Percentiles rank a stretch among this genome's conserved stretches.
Evolutionary conservation across 441 rosid genomes (phyloP).

Genomic region (Adansonia gregorii): DNA sequence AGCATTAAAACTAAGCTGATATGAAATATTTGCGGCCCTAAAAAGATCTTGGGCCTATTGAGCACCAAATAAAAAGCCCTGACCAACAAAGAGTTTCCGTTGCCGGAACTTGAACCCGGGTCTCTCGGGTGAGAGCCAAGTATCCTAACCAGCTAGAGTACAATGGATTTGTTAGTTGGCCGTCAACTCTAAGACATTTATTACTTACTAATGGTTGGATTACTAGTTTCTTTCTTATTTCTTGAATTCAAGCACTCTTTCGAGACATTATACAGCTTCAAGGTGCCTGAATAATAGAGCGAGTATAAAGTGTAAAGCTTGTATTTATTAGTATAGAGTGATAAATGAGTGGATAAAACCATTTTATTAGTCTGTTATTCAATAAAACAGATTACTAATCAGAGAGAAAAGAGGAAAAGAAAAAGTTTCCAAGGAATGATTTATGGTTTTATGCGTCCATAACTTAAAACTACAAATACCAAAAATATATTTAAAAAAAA

Average conservation of each 20-base stretch:
- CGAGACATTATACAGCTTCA: not conserved
- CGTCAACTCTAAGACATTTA: no score
- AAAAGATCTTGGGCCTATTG: not conserved
- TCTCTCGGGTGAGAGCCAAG: slow-evolving; percentile 99
- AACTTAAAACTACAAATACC: not conserved
- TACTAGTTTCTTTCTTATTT: no score
- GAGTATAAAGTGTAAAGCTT: not conserved
- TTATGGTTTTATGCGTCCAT: not conserved
- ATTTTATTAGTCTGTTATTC: no score
- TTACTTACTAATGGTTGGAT: no score
- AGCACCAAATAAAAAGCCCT: not conserved
- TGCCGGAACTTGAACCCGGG: slow-evolving; percentile 93
- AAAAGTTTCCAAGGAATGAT: not conserved
- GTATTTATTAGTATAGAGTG: no score
- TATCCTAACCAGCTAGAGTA: slow-evolving; percentile 98
- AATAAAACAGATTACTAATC: no score
- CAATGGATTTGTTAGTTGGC: slow-evolving; percentile 47
- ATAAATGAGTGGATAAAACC: no score
- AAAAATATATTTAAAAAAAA: no score
- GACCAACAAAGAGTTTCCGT: slow-evolving; percentile 41
- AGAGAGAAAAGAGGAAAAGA: no score
- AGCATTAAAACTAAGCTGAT: not conserved
- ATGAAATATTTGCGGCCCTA: not conserved
- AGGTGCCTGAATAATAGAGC: no score
- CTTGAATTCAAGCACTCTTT: no score